Evolutionary conservation across 2,329 filamentous ascomycete genomes (phyloP), one percentile per base, ranked within the genome.

Genomic region (Monosporascus ibericus): DNA sequence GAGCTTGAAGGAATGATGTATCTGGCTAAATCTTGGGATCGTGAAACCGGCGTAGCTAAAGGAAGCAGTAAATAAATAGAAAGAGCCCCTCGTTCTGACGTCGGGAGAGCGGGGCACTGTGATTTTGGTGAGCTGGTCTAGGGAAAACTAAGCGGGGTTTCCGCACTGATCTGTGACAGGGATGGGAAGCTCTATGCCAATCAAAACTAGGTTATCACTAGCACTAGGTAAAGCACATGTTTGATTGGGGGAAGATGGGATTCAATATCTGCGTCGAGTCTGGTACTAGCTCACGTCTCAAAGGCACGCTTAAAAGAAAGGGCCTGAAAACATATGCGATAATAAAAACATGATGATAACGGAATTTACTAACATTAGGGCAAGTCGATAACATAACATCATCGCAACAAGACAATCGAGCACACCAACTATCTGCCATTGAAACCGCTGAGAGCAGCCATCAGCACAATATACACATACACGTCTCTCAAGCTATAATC

Each of bases 401-500:
- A 34, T 34, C 9, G 11, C 30, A 34, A 5, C 30, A 14, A 34
- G 9, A 34, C 30, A 14, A 14, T 34, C 11, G 9, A 34, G 11
- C 5, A 34, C 30, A 34, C 30, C 9, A 34, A 34, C 30, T 34
- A 14, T 14, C 30, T 34, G 30, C 30, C 30, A 14, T 34, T 34
- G 30, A 34, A 34, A 14, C 1, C 30, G 30, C 30, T 14, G 30
- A 34, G 30, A 5, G 5, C 30, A 34, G 30, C 9, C 30, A 34
- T 14, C 30, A n/a, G n/a, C 24, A 30, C 24, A 18, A 25, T 27
- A 25, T 9, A 50, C 27, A 48, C 39, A 48, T 34, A 42, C 14
- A n/a, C 50, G 47, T 68, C 30, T 30, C 30, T 34, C 30, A 34
- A 34, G 9, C 11, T 14, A 34, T 34, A 14, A 58, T 49, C 24